Evolutionary conservation across 768 basidiomycete genomes (phyloP).

Genomic region (Boletus pseudopeckii): DNA sequence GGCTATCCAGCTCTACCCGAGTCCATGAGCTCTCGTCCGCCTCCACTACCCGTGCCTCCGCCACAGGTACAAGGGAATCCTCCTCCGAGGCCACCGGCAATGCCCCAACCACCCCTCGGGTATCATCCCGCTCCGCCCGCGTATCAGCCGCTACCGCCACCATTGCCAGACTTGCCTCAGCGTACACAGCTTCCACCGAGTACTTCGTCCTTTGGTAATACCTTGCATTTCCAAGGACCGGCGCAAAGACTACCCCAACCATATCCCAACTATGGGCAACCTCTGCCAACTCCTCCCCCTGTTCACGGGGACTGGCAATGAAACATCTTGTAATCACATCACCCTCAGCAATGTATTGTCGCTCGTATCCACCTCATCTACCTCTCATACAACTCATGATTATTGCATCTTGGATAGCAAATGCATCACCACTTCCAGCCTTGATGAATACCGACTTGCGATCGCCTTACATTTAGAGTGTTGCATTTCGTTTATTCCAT

Average conservation of each 20-base stretch:
- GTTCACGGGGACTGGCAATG: constrained; percentile 28
- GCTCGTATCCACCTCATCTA: not conserved
- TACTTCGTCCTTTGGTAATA: constrained; percentile 19
- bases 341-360: constrained; percentile 16
- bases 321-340: constrained; percentile 13
- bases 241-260: constrained; percentile 40
- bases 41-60: constrained; percentile 29
- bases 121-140: constrained; percentile 43
- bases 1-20: constrained; percentile 26
- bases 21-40: constrained; percentile 10
- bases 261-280: constrained; percentile 31
- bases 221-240: constrained; percentile 38
- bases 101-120: constrained; percentile 49
- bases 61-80: constrained; percentile 23
- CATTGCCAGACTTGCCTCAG: constrained; percentile 30
- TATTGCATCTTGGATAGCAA: constrained; percentile 11
- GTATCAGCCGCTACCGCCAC: constrained; percentile 34
- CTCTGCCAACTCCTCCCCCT: constrained; percentile 24
- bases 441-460: not conserved
- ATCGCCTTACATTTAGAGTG: constrained; percentile 15
- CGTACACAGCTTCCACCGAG: constrained; percentile 24
- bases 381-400: constrained; percentile 8
- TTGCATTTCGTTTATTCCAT: constrained; percentile 13
- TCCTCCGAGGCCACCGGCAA: constrained; percentile 41
- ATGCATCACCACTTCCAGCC: constrained; percentile 1